Evolutionary conservation across 805 yeast genomes (phyloP), one percentile per base, ranked within the genome.

Genomic region (Wickerhamiella kurtzmanii): DNA sequence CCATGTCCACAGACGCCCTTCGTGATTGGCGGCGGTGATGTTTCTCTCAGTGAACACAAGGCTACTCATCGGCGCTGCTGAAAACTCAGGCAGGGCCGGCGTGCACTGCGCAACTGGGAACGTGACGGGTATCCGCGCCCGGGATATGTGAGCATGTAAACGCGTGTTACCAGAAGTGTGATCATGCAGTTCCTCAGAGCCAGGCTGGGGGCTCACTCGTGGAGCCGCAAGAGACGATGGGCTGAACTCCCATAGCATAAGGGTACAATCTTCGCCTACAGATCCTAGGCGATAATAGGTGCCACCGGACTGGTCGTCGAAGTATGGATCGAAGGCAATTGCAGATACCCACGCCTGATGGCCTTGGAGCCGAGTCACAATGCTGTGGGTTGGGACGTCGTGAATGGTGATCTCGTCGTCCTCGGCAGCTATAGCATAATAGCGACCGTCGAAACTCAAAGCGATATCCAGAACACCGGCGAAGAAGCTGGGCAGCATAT

Each of bases 401-500:
- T 67, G 73, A 3, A 75, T 57, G 11, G 71, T 57, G 8, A 75
- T 68, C 46, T 67, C 55, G 51, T 75, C 80, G 56, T 75, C 79
- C 53, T 72, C 74, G 2, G 79, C 77, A 2, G 77, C 83, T n/a
- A 69, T 60, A 11, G 61, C 63, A 35, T 69, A 46, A 46, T 58
- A 68, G 36, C 55, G 50, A 48, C 77, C 79, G 37, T 80, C 83
- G 15, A 75, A 76, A 1, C 80, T 77, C 53, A 72, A 72, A 19
- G 66, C 66, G 18, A 73, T 59, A 52, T 75, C 71, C 25, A 73
- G 61, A 9, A 80, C 63, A 0, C 86, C 85, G 35, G 80, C 83
- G 58, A 77, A 82, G 56, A 77, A 79, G 35, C 80, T 72, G 3
- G 83, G 76, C 32, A 76, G 60, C 1, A 79, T 64, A 53, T 80